phyloP scores from a whole-genome alignment of 176 grass and related monocot genomes.

The Oryza glaberrima region DNA sequence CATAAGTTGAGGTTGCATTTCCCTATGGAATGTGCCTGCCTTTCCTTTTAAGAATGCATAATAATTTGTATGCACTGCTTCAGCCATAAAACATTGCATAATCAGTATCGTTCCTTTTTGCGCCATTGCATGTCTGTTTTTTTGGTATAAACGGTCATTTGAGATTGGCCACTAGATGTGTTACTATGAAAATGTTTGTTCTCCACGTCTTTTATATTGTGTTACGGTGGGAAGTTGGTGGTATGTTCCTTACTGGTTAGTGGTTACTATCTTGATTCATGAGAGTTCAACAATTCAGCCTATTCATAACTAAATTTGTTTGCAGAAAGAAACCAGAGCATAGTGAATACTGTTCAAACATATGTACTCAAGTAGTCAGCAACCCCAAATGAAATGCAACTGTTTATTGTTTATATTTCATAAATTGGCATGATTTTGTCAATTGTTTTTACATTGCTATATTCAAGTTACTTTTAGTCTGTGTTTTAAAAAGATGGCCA shows the following conservation, averaged over 20 bases:
- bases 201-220: background rate
- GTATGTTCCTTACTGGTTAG: background rate
- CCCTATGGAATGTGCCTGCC: background rate
- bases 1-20: background rate
- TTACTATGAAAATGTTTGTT: background rate
- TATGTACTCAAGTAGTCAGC: slow-evolving; percentile 17
- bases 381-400: slow-evolving; percentile 5
- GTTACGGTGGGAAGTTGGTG: background rate
- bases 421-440: background rate
- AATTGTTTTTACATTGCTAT: background rate
- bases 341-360: background rate
- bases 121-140: background rate
- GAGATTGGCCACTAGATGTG: background rate
- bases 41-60: slow-evolving; percentile 8
- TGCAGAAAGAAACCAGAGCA: slow-evolving; percentile 5
- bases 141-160: background rate
- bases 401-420: slow-evolving; percentile 21
- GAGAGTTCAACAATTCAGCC: background rate
- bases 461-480: background rate
- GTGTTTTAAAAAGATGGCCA: background rate
- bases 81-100: slow-evolving; percentile 16
- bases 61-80: background rate
- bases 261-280: background rate
- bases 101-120: background rate
- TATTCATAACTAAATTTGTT: slow-evolving; percentile 17